Evolutionary conservation across 495 filamentous ascomycete species (phyloP), one percentile per base, ranked within the genome.

Genomic region (Trichoderma reesei): DNA sequence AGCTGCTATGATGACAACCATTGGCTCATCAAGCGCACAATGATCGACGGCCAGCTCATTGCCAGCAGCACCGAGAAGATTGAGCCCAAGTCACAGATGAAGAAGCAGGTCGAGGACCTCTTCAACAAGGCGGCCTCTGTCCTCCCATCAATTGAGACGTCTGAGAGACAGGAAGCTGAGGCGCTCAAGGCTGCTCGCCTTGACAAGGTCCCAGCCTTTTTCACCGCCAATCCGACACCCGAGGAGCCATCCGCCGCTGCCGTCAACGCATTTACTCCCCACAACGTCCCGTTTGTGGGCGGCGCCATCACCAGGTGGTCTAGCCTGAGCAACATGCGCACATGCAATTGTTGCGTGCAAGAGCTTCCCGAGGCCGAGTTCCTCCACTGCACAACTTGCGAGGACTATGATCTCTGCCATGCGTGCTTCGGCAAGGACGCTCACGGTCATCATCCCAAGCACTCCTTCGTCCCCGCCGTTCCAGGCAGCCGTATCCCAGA

Each of bases 401-500:
- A 90, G 3, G 93, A 98, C 74, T 98, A 85, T 72, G 93, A 98
- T 69, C 85, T 99, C 38, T 99, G 94, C 82, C 80, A 90, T 63
- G 73, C 76, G 37, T 99, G 94, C 76, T 89, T 93, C 46, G 74
- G 85, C 61, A 81, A 76, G 56, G 80, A 87, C 72, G 85, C 85
- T 68, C 94, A 99, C 70, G 95, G 95, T 46, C 94, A 99, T 70
- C 89, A 99, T 71, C 94, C 94, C 62, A 88, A 83, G 65, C 94
- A 99, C 70, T 83, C 79, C 39, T 97, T 99, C 71, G 76, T 76
- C 48, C 77, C 87, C 18, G 88, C 83, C 59, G 82, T 85, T 63
- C 73, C 80, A 36, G 82, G 82, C 10, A 79, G 82, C 5, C 68
- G 70, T 10, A 74, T 91, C 46, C 81, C 86, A 48, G 66, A 79